Evolutionary conservation across 1,284 basidiomycete genomes (phyloP).

Genomic region (Moesziomyces globuligerus): DNA sequence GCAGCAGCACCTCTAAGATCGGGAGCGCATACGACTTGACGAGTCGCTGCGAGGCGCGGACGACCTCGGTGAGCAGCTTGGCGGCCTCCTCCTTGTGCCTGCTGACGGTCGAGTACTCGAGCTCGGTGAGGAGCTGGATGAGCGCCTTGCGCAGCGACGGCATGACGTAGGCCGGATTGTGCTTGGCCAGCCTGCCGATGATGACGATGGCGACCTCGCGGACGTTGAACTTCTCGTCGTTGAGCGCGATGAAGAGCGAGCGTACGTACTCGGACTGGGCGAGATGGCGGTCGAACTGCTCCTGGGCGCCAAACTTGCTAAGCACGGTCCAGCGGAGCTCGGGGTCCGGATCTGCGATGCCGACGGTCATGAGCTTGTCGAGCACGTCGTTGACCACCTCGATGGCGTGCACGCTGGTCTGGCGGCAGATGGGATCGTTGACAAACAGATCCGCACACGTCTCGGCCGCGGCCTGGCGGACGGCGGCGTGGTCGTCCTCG

Average conservation of each 20-base stretch:
- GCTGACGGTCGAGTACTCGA: conserved; percentile 92
- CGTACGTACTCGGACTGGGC: conserved; percentile 98
- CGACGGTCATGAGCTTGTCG: conserved; percentile 94
- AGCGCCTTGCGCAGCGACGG: conserved; percentile 94
- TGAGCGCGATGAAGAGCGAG: conserved; percentile 94
- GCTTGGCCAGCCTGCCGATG: conserved; percentile 91
- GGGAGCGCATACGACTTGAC: conserved; percentile 98
- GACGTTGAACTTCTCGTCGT: conserved; percentile 96
- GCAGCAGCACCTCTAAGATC: conserved; percentile 89
- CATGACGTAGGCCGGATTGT: conserved; percentile 99
- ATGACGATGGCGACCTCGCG: conserved; percentile 88
- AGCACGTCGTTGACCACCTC: conserved; percentile 98
- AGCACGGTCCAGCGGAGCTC: conserved; percentile 73
- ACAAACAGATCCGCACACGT: conserved; percentile 90
- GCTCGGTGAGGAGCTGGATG: conserved; percentile 94
- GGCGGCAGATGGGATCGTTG: conserved; percentile 94
- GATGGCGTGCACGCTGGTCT: conserved; percentile 94
- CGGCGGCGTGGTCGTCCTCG: conserved; percentile 89
- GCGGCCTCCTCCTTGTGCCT: conserved; percentile 75
- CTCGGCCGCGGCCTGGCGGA: conserved; percentile 88
- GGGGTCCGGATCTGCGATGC: conserved; percentile 85
- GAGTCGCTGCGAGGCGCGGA: conserved; percentile 82
- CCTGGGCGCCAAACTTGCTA: conserved; percentile 85
- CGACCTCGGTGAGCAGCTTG: conserved; percentile 63
- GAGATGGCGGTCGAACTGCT: conserved; percentile 97